phyloP scores from a whole-genome alignment of 768 basidiomycete species.

The Phylloporus sp. region DNA sequence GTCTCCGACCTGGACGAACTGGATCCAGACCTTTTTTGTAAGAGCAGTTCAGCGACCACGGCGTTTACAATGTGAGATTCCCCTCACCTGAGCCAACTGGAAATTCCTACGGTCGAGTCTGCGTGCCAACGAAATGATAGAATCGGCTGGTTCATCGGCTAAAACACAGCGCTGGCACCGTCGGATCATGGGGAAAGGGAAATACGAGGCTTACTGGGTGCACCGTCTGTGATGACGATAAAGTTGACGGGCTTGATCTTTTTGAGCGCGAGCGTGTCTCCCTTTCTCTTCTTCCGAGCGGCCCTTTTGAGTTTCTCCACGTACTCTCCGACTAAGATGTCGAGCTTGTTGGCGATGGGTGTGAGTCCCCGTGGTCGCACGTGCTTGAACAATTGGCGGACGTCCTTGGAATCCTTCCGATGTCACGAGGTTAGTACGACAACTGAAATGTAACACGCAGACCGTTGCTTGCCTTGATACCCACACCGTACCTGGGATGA shows the following conservation, averaged over 20 bases:
- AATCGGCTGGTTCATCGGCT: constrained; percentile 50
- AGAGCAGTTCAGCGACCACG: background rate
- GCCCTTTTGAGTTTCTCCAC: constrained; percentile 32
- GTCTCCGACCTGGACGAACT: constrained; percentile 70
- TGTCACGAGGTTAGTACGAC: background rate
- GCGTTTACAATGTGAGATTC: too few species aligned
- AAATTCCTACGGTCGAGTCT: constrained; percentile 48
- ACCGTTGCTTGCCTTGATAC: constrained; percentile 34
- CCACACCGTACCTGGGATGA: constrained; percentile 25
- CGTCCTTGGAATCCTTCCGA: constrained; percentile 33
- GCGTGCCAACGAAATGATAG: constrained; percentile 43
- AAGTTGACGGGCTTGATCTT: constrained; percentile 53
- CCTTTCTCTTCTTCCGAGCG: constrained; percentile 18
- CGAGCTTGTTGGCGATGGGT: constrained; percentile 41
- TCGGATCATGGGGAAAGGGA: background rate
- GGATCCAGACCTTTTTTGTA: constrained; percentile 54
- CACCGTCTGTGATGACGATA: constrained; percentile 62
- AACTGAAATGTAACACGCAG: background rate
- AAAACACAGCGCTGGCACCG: background rate
- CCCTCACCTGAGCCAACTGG: constrained; percentile 48
- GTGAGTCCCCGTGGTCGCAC: constrained; percentile 43
- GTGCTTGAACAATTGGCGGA: constrained; percentile 40
- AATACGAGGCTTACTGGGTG: constrained; percentile 47
- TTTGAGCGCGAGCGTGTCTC: constrained; percentile 22
- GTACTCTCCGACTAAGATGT: constrained; percentile 37